Evolutionary conservation across 352 stramenopile genomes (phyloP).

Genomic region (Phytophthora tentaculata): DNA sequence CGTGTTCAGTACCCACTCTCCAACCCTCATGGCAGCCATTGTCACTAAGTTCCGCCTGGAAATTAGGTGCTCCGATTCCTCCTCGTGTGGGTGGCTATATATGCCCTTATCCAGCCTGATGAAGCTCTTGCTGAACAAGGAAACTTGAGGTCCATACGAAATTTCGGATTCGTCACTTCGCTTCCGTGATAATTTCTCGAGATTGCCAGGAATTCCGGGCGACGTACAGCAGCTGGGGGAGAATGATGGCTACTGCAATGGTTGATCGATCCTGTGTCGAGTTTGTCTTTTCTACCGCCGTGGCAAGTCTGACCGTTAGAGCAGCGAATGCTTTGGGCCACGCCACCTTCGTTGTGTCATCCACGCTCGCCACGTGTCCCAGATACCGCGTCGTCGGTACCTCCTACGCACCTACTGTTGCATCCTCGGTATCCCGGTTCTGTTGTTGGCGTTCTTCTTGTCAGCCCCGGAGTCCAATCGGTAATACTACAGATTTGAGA

Average conservation of each 20-base stretch:
- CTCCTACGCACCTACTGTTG: too few relatives aligned
- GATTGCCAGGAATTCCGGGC: background rate
- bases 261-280: background rate
- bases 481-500: background rate
- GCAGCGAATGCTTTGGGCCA: background rate
- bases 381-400: too few relatives aligned
- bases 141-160: background rate
- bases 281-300: conserved; percentile 4
- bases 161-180: background rate
- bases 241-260: conserved; percentile 8
- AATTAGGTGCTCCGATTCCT: background rate
- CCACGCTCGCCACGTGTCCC: too few relatives aligned
- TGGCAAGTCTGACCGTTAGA: background rate
- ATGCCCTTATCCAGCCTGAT: background rate
- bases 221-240: background rate
- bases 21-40: too few relatives aligned
- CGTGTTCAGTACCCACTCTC: too few relatives aligned
- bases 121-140: background rate
- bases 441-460: too few relatives aligned
- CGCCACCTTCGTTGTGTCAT: background rate
- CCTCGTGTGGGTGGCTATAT: background rate
- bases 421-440: too few relatives aligned
- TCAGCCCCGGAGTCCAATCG: too few relatives aligned
- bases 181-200: background rate
- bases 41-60: background rate